Base-by-base conservation (phyloP, 129 eudicot genomes). In the Rutidosis leptorrhynchoides region DNA sequence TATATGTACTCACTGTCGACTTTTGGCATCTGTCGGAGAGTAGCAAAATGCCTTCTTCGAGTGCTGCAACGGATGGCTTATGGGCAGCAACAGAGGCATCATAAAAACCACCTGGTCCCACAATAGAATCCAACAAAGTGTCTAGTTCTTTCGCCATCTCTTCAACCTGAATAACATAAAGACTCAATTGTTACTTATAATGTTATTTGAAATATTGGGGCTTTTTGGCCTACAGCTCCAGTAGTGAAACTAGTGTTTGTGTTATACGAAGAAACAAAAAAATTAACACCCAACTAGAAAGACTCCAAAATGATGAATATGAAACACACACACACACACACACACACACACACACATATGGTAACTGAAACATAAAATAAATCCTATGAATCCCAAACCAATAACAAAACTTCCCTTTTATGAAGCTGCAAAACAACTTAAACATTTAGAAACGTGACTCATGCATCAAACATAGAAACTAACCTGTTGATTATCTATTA, bases 61-160 rank as follows among this genome's bases (percentile, higher is more conserved):
- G 77, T 32, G 79, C 75, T 32, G 53, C 30, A 58, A 93, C 86
- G 46, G 83, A 82, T 33, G 24, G 69, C 56, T 78, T 75, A 32
- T 78, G 95, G 37, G 65, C 71, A 68, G 82, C 69, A 67, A 83
- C 77, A 70, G 88, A 88, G 40, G 83, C 68, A 78, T 93, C 83
- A 49, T 30, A 72, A 55, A 86, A 84, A 48, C 96, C 96, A 69
- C 95, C 99, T 51, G 73, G 73, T 76, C 82, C 82, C 81, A 84
- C 95, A 51, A 86, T 86, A 72, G 76, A 70, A 69, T 84, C 83
- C 69, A 89, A 52, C 81, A 93, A 87, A 14, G 10, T 27, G 67
- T 93, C 96, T 80, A 93, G 45, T 69, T 86, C 87, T 65, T 77
- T 79, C 51, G 89, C 87, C 95, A 93, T 86, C 66, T 85, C 96